Base-by-base conservation (phyloP, 2,329 filamentous ascomycete genomes). In the Xylogone sp. region DNA sequence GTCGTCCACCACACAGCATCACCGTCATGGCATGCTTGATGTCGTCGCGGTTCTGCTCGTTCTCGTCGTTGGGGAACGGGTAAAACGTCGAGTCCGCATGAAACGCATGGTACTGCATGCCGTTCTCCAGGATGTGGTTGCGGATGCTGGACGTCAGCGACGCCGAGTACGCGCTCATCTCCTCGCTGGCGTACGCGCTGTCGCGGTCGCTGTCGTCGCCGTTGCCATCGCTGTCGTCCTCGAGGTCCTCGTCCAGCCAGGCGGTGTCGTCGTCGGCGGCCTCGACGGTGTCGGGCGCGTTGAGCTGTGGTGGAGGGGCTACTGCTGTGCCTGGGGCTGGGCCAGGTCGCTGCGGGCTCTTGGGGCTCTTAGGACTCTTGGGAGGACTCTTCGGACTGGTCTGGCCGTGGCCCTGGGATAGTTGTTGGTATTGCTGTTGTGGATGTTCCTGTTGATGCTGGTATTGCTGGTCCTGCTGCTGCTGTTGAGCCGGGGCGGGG, bases 21-120 rank as follows among this genome's bases (percentile, higher is more conserved):
- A 73, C 56, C 71, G 61, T 48, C 46, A 51, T 51, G 6, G 49
- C 49, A 43, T 54, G 48, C 46, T 54, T 54, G 43, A 54, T 54
- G 27, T 77, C 72, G 43, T 76, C 65, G 18, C 75, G 70, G 54
- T 75, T 71, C 13, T 72, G 60, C 57, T 77, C 75, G 54, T 67
- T 65, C 54, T 74, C 71, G 56, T 76, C 74, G 54, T 76, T 76
- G 21, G 74, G 73, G 50, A 56, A 54, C n/a, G 39, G 27, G 42
- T 56, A 54, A 10, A 49, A 47, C 19, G 34, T 31, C 12, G 64
- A 60, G 18, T 75, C 77, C 49, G 76, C 75, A 20, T 75, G 70
- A 57, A 76, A 78, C 42, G 71, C 70, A 59, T 80, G 78, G 51
- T 82, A 82, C 12, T 77, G 72, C 18, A 78, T 71, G 21, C 79